phyloP scores from a whole-genome alignment of 257 asterid species.

The Nemophila menziesii region DNA sequence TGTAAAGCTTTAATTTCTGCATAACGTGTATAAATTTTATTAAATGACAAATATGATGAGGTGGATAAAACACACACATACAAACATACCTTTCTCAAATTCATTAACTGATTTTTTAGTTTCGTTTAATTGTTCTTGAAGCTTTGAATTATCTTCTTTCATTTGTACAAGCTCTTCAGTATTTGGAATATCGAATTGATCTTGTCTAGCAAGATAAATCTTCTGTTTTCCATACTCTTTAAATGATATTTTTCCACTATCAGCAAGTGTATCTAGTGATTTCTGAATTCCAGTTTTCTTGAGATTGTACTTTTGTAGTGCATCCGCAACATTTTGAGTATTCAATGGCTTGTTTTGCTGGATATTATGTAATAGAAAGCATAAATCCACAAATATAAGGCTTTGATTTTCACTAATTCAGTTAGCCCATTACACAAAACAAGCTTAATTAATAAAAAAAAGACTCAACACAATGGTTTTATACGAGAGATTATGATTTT shows the following conservation, averaged over 20 bases:
- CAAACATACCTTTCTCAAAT: constrained; percentile 59
- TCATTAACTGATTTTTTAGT: constrained; percentile 47
- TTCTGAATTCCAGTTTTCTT: constrained; percentile 47
- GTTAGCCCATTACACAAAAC: too few relatives aligned
- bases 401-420: too few relatives aligned
- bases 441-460: too few relatives aligned
- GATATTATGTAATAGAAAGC: background rate
- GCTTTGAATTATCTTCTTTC: constrained; percentile 64
- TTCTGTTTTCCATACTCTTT: constrained; percentile 98
- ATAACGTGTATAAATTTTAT: constrained; percentile 1
- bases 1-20: constrained; percentile 79
- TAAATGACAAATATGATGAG: background rate
- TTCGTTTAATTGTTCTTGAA: constrained; percentile 49
- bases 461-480: background rate
- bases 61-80: background rate
- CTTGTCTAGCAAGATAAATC: constrained; percentile 83
- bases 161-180: constrained; percentile 69
- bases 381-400: constrained; percentile 1
- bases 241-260: constrained; percentile 38
- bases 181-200: constrained; percentile 87
- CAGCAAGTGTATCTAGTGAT: constrained; percentile 43
- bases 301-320: constrained; percentile 44
- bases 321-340: constrained; percentile 45
- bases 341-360: constrained; percentile 56
- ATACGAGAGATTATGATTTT: background rate